phyloP scores from a whole-genome alignment of 495 filamentous ascomycete genomes.

The Parathielavia hyrcaniae region DNA sequence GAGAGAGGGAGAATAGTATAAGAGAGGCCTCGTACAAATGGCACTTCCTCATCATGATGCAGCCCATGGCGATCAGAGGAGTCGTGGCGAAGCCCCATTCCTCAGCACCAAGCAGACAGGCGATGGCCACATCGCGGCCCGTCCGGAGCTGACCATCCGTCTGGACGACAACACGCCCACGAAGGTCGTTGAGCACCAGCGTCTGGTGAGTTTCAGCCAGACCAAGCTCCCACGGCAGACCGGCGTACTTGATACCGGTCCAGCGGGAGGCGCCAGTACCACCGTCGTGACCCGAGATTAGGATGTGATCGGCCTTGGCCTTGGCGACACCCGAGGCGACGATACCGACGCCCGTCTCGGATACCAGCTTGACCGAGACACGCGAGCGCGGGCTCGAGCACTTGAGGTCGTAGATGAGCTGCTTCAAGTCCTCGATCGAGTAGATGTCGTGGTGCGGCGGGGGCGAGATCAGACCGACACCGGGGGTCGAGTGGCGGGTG shows the following conservation, averaged over 20 bases:
- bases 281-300: conserved; percentile 97
- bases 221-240: conserved; percentile 96
- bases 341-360: conserved; percentile 96
- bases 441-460: conserved; percentile 99
- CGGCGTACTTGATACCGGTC: conserved; percentile 99
- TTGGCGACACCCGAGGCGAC: conserved; percentile 98
- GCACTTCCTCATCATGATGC: conserved; percentile 89
- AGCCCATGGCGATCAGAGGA: conserved; percentile 94
- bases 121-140: conserved; percentile 91
- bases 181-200: conserved; percentile 93
- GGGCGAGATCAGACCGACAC: conserved; percentile 97
- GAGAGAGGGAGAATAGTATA: neutral
- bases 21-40: conserved; percentile 21
- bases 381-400: conserved; percentile 92
- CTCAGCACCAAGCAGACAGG: conserved; percentile 92
- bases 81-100: conserved; percentile 99
- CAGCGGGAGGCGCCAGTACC: conserved; percentile 96
- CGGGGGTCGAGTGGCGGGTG: conserved; percentile 96
- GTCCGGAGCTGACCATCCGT: conserved; percentile 96
- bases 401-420: conserved; percentile 97
- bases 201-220: conserved; percentile 98
- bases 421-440: conserved; percentile 97
- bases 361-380: conserved; percentile 98
- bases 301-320: conserved; percentile 94
- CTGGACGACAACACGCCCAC: conserved; percentile 94